Conservation (phyloP, 306 rosid genomes). For the Glycyrrhiza uralensis region DNA sequence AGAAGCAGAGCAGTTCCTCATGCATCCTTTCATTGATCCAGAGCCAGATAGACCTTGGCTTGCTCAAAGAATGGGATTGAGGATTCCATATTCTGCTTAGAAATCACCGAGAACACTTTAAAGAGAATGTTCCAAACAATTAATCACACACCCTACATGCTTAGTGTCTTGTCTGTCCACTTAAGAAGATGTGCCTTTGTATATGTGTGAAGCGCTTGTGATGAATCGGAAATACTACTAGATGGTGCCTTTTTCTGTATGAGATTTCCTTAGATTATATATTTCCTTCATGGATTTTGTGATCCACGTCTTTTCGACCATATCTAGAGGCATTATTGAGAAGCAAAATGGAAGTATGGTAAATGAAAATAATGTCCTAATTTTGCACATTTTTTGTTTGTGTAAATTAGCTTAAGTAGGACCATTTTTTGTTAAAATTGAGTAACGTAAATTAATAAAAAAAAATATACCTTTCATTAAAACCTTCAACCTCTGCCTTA, state of each 20-base stretch:
- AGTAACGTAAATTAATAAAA: background rate
- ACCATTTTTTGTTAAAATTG: background rate
- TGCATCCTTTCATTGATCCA: conserved; percentile 77
- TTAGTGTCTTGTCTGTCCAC: background rate
- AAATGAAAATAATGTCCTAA: background rate
- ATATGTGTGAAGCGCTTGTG: conserved; percentile 1
- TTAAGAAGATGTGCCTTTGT: background rate
- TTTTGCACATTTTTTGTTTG: background rate
- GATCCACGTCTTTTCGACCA: background rate
- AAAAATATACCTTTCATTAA: background rate
- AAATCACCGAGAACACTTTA: background rate
- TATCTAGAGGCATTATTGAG: background rate
- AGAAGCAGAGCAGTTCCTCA: conserved; percentile 78
- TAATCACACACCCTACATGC: background rate
- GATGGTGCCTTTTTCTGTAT: background rate
- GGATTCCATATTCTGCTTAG: conserved; percentile 79
- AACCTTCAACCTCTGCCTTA: background rate
- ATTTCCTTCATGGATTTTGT: background rate
- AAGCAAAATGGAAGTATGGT: background rate
- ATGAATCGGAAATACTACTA: conserved; percentile 10
- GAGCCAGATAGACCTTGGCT: conserved; percentile 82
- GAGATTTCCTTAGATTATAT: conserved; percentile 1
- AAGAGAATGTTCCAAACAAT: conserved; percentile 6
- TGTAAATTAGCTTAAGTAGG: background rate
- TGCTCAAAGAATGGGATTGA: conserved; percentile 81